phyloP scores from a whole-genome alignment of 2,329 filamentous ascomycete species.

The Hirsutella rhossiliensis region DNA sequence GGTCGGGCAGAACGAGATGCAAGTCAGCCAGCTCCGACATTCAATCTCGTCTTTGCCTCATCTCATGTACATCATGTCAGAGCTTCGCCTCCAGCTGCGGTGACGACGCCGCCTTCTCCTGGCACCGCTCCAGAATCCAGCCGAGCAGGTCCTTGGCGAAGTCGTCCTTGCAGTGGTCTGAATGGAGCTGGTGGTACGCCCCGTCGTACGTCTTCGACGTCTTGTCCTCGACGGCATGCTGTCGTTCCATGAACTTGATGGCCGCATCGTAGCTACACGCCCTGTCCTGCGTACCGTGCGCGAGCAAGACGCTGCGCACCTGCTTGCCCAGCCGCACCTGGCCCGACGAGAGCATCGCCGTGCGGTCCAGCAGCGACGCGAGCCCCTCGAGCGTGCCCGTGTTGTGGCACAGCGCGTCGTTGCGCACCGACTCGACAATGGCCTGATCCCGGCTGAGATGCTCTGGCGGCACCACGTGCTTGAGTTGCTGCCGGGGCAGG shows the following conservation, averaged over 20 bases:
- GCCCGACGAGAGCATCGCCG: constrained; percentile 45
- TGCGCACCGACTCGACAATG: constrained; percentile 45
- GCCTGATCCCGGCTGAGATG: constrained; percentile 56
- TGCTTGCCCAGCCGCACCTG: constrained; percentile 35
- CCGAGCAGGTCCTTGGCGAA: constrained; percentile 48
- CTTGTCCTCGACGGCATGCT: constrained; percentile 50
- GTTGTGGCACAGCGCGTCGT: constrained; percentile 66
- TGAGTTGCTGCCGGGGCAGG: constrained; percentile 54
- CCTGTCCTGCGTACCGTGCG: constrained; percentile 65
- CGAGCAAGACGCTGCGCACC: constrained; percentile 57
- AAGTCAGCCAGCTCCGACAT: no score
- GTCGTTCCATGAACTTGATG: constrained; percentile 48
- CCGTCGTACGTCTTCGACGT: constrained; percentile 64
- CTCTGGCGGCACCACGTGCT: constrained; percentile 50
- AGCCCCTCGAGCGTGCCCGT: constrained; percentile 78
- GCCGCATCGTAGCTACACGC: constrained; percentile 55
- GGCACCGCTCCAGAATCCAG: constrained; percentile 46
- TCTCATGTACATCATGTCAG: constrained; percentile 9
- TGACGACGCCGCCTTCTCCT: constrained; percentile 1
- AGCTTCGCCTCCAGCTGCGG: constrained; percentile 23
- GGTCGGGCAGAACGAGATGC: no score
- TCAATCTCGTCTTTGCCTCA: no score
- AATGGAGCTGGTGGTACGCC: constrained; percentile 64
- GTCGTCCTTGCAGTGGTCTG: constrained; percentile 41
- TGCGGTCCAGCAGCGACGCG: constrained; percentile 65